phyloP scores from a whole-genome alignment of 169 alveolate species.

The Plasmodium yoelii region DNA sequence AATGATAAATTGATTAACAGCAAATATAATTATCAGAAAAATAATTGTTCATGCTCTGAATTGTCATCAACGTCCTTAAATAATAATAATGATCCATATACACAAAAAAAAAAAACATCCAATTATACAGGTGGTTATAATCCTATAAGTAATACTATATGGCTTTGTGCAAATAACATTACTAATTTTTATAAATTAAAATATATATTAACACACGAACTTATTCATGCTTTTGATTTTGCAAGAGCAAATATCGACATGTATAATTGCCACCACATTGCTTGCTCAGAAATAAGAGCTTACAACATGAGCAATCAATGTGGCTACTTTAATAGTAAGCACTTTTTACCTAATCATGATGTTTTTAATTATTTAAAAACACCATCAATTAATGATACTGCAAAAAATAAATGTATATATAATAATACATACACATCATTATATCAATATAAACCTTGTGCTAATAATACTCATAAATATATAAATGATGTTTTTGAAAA shows the following conservation, averaged over 20 bases:
- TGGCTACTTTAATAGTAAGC: constrained; percentile 76
- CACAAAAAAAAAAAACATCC: constrained; percentile 12
- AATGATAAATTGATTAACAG: constrained; percentile 32
- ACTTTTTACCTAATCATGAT: constrained; percentile 32
- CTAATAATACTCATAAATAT: constrained; percentile 36
- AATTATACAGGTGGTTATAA: constrained; percentile 79
- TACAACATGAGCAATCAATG: constrained; percentile 82
- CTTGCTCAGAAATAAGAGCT: constrained; percentile 86
- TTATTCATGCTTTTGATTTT: constrained; percentile 85
- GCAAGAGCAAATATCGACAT: constrained; percentile 83
- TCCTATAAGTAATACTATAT: constrained; percentile 79
- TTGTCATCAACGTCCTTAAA: constrained; percentile 3
- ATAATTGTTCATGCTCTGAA: constrained; percentile 72
- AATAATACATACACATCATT: constrained; percentile 54
- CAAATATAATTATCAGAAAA: constrained; percentile 26
- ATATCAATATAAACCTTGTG: constrained; percentile 55
- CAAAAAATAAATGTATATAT: constrained; percentile 61
- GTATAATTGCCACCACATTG: constrained; percentile 80
- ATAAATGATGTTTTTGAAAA: constrained; percentile 75
- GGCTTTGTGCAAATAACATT: constrained; percentile 83
- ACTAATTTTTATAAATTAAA: constrained; percentile 78
- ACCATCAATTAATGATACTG: constrained; percentile 16
- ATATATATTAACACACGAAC: constrained; percentile 81
- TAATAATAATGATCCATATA: background rate
- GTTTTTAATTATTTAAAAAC: constrained; percentile 63